Percentiles rank a stretch among this genome's conserved stretches.
Conservation (phyloP, 306 rosid species). For the Biancaea sappan region DNA sequence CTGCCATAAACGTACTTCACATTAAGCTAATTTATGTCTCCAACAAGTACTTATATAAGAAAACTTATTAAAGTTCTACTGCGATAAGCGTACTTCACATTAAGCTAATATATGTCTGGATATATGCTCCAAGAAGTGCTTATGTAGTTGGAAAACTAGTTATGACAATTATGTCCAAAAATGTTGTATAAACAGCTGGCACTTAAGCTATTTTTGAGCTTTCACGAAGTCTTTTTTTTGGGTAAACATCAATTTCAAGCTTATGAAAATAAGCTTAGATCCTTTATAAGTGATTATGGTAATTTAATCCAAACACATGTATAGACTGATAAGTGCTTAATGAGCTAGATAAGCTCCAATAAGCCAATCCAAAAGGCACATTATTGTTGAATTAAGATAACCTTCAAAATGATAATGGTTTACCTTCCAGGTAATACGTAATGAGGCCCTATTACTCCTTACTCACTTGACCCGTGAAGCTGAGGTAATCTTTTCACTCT, state of each 20-base stretch:
- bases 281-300: background rate
- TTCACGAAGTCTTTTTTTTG: background rate
- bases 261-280: background rate
- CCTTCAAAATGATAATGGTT: slow-evolving; percentile 27
- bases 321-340: background rate
- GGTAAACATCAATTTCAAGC: background rate
- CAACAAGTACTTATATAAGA: background rate
- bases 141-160: background rate
- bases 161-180: background rate
- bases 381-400: background rate
- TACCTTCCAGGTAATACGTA: slow-evolving; percentile 77
- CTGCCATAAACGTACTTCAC: background rate
- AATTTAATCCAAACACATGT: background rate
- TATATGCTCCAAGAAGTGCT: background rate
- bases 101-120: background rate
- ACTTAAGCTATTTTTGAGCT: background rate
- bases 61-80: background rate
- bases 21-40: background rate
- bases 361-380: background rate
- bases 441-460: slow-evolving; percentile 90
- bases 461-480: slow-evolving; percentile 94
- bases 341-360: background rate
- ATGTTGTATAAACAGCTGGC: background rate
- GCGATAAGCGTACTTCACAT: background rate
- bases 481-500: slow-evolving; percentile 60